Conservation (phyloP, 2,329 filamentous ascomycete species). For the Trichoderma citrinoviride region DNA sequence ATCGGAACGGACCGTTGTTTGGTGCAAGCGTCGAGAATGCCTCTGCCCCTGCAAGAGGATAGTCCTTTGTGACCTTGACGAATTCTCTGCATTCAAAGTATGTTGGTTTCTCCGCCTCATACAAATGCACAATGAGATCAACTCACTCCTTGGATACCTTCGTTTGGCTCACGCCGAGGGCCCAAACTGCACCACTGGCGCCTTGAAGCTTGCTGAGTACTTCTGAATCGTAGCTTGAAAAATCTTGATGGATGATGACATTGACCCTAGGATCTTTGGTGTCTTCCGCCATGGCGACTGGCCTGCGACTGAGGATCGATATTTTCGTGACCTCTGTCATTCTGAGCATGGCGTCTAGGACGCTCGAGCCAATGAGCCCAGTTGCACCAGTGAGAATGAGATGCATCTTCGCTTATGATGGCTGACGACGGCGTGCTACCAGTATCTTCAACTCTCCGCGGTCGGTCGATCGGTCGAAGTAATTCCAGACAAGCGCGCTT, state of each 20-base stretch:
- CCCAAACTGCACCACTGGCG: constrained; percentile 21
- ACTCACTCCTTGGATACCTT: constrained; percentile 13
- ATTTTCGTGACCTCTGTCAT: constrained; percentile 20
- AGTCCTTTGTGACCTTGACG: background rate
- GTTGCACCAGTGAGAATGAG: constrained; percentile 22
- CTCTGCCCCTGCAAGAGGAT: background rate
- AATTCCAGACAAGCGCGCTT: background rate
- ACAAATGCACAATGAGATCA: too few relatives aligned
- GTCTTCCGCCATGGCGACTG: constrained; percentile 19
- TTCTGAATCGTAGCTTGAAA: constrained; percentile 14
- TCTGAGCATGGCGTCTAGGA: constrained; percentile 20
- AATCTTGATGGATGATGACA: constrained; percentile 22
- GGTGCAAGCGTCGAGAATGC: background rate
- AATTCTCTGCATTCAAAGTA: background rate
- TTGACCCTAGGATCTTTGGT: constrained; percentile 9
- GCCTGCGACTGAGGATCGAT: constrained; percentile 21
- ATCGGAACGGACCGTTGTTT: background rate
- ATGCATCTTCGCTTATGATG: background rate
- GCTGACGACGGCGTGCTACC: background rate
- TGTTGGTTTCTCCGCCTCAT: background rate
- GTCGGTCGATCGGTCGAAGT: background rate
- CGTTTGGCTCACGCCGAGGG: background rate
- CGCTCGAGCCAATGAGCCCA: constrained; percentile 18
- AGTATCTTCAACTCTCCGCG: background rate
- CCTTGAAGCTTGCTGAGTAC: constrained; percentile 16